Base-by-base conservation (phyloP, 2,329 filamentous ascomycete genomes). In the Metarhizium humberi region DNA sequence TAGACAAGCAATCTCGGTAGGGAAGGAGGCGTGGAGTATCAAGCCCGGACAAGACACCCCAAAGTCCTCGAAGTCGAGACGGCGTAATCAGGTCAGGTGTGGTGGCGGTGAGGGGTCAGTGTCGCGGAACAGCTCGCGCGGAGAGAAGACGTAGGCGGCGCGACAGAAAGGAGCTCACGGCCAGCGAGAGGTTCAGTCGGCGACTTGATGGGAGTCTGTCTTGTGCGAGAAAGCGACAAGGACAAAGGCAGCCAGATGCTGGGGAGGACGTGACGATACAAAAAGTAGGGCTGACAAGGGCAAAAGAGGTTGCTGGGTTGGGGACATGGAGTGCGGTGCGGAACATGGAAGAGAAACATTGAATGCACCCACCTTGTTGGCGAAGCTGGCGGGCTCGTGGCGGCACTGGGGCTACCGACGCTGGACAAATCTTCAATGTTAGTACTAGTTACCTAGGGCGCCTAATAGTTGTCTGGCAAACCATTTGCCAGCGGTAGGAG, bases 201-300 rank as follows among this genome's bases (percentile, higher is more conserved):
- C 18, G 47, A 6, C 10, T 20, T 6, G 13, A 13, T 13, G 20
- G 10, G 20, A 8, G 10, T 29, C 30, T 18, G 45, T 6, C 25
- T 48, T 48, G 45, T 46, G 18, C n/a, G 48, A 47, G 51, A 34
- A 20, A 18, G 29, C 43, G 45, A 6, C 36, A 25, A 49, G 30
- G 25, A 48, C n/a, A 45, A 45, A 10, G 16, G 16, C 34, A 18
- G n/a, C 40, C 40, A 45, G 42, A 13, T 45, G 42, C n/a, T 45
- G 57, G 45, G 52, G 56, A 34, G 57, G 48, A 25, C 25, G 51
- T 50, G 61, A 57, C 53, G 60, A 61, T 62, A 51, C 57, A 59
- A 52, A 57, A 59, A 59, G 47, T 61, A 63, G 63, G 61, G 64
- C 64, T 66, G 63, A 64, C 60, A 58, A 63, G 56, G 57, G 54